Base-by-base conservation (phyloP, 2,329 filamentous ascomycete genomes). In the Penicillium hesseltinei region DNA sequence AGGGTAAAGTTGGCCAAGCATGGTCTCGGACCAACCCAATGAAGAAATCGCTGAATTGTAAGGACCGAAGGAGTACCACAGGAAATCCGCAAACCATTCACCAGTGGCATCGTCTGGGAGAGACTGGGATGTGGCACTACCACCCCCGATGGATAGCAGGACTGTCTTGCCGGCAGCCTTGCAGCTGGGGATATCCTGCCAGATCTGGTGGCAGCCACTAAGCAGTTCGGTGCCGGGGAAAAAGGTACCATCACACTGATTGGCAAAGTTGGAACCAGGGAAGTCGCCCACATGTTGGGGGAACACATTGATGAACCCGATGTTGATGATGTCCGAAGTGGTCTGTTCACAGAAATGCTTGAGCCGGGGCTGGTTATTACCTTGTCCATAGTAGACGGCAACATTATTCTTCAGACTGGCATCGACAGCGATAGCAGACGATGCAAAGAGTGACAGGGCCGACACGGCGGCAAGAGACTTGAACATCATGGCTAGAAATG, bases 371-470 rank as follows among this genome's bases (percentile, higher is more conserved):
- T 85, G 82, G 54, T 73, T 54, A 15, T 68, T 57, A 58, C 82
- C 82, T 76, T 85, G 81, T 47, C 83, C 78, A 74, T 78, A 84
- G 71, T 84, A 84, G 44, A 82, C 74, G 25, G 76, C 81, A 46
- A 84, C 72, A 63, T 84, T 83, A 39, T 72, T 75, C 52, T 75
- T 78, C 9, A 75, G 70, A 47, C 69, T 61, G 23, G 72, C 66
- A 69, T 79, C 68, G 60, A 81, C 77, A 39, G 73, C 72, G 56
- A 75, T 73, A 42, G 73, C 73, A 45, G 68, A 66, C 29, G 74
- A 66, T 43, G 61, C 59, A 51, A 72, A 58, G 47, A 67, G 59
- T 50, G 66, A 63, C n/a, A 74, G 66, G 44, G 75, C 74, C 53
- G 74, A 69, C 39, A 71, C 62, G 45, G 74, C 67, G 62, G 72